phyloP scores from a whole-genome alignment of 192 early-diverging fungal genomes.

The Funneliformis geosporum region DNA sequence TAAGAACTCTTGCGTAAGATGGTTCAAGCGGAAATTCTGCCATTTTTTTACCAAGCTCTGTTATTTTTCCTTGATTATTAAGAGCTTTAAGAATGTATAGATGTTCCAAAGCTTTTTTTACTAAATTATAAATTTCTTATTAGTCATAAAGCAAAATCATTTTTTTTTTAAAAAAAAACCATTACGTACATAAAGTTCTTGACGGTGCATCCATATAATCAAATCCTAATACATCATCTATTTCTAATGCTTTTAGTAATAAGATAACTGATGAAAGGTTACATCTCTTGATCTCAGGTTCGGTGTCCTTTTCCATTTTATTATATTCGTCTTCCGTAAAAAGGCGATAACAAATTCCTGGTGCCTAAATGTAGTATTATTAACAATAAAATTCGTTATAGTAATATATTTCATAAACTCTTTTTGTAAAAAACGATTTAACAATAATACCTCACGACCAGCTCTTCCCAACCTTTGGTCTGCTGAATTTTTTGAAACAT shows the following conservation, averaged over 20 bases:
- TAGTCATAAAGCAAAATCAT: not conserved
- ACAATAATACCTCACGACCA: slow-evolving; percentile 80
- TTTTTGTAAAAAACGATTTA: not conserved
- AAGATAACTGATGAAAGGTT: slow-evolving; percentile 86
- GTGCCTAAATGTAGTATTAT: slow-evolving; percentile 49
- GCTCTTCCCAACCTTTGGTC: slow-evolving; percentile 91
- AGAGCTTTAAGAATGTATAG: slow-evolving; percentile 88
- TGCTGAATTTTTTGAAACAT: slow-evolving; percentile 90
- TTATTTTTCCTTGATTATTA: slow-evolving; percentile 77
- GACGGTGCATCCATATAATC: slow-evolving; percentile 95
- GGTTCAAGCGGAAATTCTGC: slow-evolving; percentile 93
- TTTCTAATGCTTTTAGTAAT: slow-evolving; percentile 88
- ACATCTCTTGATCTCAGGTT: slow-evolving; percentile 94
- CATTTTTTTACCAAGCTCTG: slow-evolving; percentile 79
- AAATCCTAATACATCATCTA: slow-evolving; percentile 86
- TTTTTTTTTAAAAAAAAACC: not conserved
- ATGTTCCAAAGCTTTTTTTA: slow-evolving; percentile 85
- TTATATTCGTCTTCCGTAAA: slow-evolving; percentile 86
- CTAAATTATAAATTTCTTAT: slow-evolving; percentile 1
- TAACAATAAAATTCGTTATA: not conserved
- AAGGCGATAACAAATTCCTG: slow-evolving; percentile 88
- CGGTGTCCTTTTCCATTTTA: slow-evolving; percentile 72
- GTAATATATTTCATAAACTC: not conserved
- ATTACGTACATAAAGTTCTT: slow-evolving; percentile 54
- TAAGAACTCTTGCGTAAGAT: slow-evolving; percentile 82